Conservation (phyloP, 1,139 yeast species). For the Nakaseomyces glabratus region DNA sequence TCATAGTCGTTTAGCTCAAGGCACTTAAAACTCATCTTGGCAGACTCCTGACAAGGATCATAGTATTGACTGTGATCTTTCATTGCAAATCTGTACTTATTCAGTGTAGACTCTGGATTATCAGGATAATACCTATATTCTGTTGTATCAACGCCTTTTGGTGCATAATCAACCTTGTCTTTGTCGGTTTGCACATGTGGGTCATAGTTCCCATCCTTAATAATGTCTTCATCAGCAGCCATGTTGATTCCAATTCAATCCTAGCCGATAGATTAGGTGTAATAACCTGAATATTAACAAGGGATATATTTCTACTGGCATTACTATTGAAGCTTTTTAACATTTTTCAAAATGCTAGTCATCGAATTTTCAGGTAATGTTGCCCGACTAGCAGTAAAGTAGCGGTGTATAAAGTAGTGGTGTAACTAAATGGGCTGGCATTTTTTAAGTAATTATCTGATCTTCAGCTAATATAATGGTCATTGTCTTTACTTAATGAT, state of each 20-base stretch:
- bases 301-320: too few species aligned
- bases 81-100: conserved; percentile 31
- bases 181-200: conserved; percentile 13
- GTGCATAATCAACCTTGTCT: conserved; percentile 23
- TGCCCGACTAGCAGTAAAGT: too few species aligned
- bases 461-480: too few species aligned
- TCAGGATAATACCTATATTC: conserved; percentile 68
- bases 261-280: too few species aligned
- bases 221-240: background rate
- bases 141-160: conserved; percentile 15
- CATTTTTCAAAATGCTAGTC: too few species aligned
- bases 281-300: too few species aligned
- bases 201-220: conserved; percentile 6
- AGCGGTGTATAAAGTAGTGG: too few species aligned
- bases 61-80: conserved; percentile 79
- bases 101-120: conserved; percentile 37
- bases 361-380: too few species aligned
- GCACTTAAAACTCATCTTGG: conserved; percentile 79
- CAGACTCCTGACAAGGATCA: conserved; percentile 87
- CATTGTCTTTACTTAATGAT: too few species aligned
- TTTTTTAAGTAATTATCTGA: too few species aligned
- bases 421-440: too few species aligned
- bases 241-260: background rate
- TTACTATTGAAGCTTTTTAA: too few species aligned
- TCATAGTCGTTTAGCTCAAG: conserved; percentile 69